phyloP scores from a whole-genome alignment of 208 protist species.

The Trypanosoma brucei region DNA sequence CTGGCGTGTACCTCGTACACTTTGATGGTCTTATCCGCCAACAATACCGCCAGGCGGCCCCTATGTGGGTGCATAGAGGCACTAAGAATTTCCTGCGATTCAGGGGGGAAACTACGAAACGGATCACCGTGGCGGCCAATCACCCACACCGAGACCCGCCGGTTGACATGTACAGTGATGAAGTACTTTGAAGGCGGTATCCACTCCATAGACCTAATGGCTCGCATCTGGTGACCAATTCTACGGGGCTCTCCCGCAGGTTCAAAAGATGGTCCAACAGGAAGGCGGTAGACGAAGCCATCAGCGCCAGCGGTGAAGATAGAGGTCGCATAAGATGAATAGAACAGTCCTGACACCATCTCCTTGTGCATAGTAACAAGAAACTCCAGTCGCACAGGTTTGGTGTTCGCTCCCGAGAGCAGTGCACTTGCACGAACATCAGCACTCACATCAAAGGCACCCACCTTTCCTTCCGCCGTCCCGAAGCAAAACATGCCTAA shows the following conservation, averaged over 20 bases:
- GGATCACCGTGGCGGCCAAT: conserved; percentile 59
- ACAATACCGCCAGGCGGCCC: conserved; percentile 55
- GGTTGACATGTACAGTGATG: conserved; percentile 73
- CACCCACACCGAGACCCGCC: conserved; percentile 69
- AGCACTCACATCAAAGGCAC: conserved; percentile 59
- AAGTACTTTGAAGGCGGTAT: conserved; percentile 42
- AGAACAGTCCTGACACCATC: conserved; percentile 48
- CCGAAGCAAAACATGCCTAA: conserved; percentile 61
- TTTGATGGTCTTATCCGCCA: conserved; percentile 61
- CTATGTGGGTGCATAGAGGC: conserved; percentile 44
- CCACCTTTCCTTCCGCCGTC: conserved; percentile 56
- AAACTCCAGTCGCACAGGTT: conserved; percentile 37
- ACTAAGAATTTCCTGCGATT: conserved; percentile 74
- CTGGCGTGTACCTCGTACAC: conserved; percentile 69
- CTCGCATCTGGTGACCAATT: conserved; percentile 12
- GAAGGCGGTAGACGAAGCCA: conserved; percentile 51
- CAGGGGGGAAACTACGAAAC: conserved; percentile 64
- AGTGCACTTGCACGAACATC: conserved; percentile 47
- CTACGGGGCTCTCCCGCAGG: conserved; percentile 22
- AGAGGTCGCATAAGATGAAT: conserved; percentile 39
- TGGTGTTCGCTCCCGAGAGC: conserved; percentile 36
- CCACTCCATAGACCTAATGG: conserved; percentile 51
- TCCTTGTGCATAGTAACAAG: conserved; percentile 41
- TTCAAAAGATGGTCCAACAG: conserved; percentile 23
- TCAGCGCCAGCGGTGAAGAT: conserved; percentile 54